Conservation (phyloP, 1,139 yeast species). For the Saccharomyces pastorianus region DNA sequence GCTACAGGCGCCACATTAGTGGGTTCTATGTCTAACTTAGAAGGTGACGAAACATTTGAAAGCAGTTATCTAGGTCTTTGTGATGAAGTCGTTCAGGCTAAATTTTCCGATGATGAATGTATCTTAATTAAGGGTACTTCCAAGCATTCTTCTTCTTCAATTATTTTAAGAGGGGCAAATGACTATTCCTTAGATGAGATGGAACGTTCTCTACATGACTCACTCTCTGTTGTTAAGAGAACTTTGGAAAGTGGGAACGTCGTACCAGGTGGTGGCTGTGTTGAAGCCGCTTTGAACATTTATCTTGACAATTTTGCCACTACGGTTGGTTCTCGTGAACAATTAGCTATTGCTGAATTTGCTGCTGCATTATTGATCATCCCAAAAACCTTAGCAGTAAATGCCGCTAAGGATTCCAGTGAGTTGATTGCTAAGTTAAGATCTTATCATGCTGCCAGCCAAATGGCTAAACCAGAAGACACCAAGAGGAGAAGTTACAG, state of each 20-base stretch:
- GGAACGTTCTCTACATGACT: constrained; percentile 95
- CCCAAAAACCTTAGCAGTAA: constrained; percentile 94
- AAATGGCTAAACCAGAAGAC: constrained; percentile 75
- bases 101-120: constrained; percentile 95
- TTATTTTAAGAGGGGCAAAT: constrained; percentile 90
- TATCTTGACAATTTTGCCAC: constrained; percentile 96
- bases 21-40: constrained; percentile 81
- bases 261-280: constrained; percentile 99
- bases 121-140: constrained; percentile 89
- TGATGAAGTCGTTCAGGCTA: constrained; percentile 84
- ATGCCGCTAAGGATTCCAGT: constrained; percentile 95
- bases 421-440: constrained; percentile 92
- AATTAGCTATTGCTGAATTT: constrained; percentile 95
- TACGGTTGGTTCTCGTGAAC: constrained; percentile 95
- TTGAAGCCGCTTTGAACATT: constrained; percentile 90
- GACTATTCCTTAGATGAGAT: constrained; percentile 95
- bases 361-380: constrained; percentile 83
- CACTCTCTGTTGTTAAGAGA: constrained; percentile 89
- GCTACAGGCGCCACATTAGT: constrained; percentile 96
- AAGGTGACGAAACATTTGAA: constrained; percentile 97
- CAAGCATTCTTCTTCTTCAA: constrained; percentile 86
- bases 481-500: constrained; percentile 75
- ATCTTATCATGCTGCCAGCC: constrained; percentile 94
- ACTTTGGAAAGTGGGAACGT: constrained; percentile 93
- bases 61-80: constrained; percentile 79